A percentile compares a stretch with the other conserved stretches of the same genome.
phyloP scores from a whole-genome alignment of 164 flowering plant genomes.

The Stephania cephalantha region DNA sequence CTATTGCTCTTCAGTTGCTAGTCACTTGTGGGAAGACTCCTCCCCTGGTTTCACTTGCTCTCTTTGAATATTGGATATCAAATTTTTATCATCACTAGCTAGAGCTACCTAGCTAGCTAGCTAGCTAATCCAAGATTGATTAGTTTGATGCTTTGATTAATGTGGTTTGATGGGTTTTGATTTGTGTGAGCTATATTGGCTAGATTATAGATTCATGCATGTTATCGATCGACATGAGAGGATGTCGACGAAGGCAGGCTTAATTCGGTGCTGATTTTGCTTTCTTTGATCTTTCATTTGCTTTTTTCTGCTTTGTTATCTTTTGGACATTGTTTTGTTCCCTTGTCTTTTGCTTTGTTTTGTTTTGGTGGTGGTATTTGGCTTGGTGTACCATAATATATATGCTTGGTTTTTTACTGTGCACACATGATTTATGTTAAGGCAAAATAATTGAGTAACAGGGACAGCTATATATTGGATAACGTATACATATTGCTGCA shows the following conservation, averaged over 20 bases:
- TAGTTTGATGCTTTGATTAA: no score
- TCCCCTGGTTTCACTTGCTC: constrained; percentile 81
- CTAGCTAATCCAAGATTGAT: no score
- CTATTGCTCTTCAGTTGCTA: constrained; percentile 71
- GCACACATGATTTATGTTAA: no score
- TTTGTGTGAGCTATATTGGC: neutral
- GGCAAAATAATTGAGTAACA: no score
- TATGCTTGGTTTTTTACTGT: neutral
- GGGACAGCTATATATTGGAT: no score
- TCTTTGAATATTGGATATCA: constrained; percentile 19
- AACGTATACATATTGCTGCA: no score
- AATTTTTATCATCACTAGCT: no score
- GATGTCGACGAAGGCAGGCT: neutral
- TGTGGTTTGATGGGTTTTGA: no score
- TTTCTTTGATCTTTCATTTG: no score
- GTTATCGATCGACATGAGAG: neutral
- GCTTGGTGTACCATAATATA: neutral
- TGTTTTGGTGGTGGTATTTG: neutral
- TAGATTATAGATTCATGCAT: neutral
- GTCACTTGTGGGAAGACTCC: constrained; percentile 69
- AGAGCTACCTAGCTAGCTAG: no score
- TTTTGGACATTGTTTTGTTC: neutral
- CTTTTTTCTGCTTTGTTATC: neutral
- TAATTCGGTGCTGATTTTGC: neutral
- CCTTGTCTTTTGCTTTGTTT: neutral